Conservation (phyloP, 2,329 filamentous ascomycete genomes). For the Pseudogymnoascus verrucosus region DNA sequence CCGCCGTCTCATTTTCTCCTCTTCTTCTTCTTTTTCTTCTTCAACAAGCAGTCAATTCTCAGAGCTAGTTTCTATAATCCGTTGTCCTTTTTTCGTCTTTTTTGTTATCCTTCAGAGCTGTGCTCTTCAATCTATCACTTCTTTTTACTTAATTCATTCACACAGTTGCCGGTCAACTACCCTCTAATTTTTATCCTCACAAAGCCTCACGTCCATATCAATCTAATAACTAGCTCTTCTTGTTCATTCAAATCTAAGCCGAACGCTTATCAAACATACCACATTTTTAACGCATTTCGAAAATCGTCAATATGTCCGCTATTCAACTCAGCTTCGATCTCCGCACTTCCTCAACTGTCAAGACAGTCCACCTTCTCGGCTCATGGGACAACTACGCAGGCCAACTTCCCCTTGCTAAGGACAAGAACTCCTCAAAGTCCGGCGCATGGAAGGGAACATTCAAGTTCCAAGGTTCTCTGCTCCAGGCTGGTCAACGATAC, state of each 20-base stretch:
- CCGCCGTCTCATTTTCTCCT: conserved; percentile 18
- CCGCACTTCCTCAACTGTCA: conserved; percentile 91
- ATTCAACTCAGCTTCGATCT: conserved; percentile 94
- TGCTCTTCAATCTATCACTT: conserved; percentile 39
- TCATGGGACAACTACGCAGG: conserved; percentile 97
- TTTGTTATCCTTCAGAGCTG: conserved; percentile 42
- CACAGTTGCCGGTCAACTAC: conserved; percentile 46
- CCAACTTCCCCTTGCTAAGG: conserved; percentile 89
- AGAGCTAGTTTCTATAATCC: conserved; percentile 39
- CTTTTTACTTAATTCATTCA: conserved; percentile 25
- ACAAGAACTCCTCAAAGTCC: conserved; percentile 72
- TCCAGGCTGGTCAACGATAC: conserved; percentile 86
- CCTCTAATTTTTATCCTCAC: conserved; percentile 45
- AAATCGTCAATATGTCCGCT: conserved; percentile 60
- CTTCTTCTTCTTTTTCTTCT: conserved; percentile 32
- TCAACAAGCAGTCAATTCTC: conserved; percentile 57
- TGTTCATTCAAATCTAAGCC: conserved; percentile 31
- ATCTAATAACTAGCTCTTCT: conserved; percentile 28
- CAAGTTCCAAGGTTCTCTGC: conserved; percentile 80
- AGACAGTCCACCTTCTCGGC: conserved; percentile 93
- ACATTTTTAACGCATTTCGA: conserved; percentile 23
- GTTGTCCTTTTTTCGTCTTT: conserved; percentile 42
- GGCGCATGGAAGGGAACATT: conserved; percentile 95
- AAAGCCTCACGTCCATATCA: conserved; percentile 33
- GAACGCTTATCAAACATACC: conserved; percentile 28